A percentile compares a stretch with the other conserved stretches of the same genome.
Conservation (phyloP, 257 asterid genomes). For the Ocimum tenuiflorum region DNA sequence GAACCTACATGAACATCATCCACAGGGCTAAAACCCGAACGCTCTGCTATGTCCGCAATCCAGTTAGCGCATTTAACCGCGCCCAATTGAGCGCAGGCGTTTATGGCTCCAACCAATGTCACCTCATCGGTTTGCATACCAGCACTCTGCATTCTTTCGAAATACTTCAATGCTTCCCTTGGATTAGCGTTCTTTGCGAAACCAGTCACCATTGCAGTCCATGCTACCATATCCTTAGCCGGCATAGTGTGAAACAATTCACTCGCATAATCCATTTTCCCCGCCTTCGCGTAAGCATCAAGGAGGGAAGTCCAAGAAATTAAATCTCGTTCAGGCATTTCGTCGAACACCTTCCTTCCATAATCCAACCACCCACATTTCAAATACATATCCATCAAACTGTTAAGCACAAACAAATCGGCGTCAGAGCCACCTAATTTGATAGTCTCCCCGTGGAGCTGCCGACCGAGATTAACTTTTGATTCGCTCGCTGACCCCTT, state of each 20-base stretch:
- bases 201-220: constrained; percentile 88
- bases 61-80: constrained; percentile 48
- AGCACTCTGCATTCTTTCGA: constrained; percentile 51
- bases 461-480: constrained; percentile 42
- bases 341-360: constrained; percentile 67
- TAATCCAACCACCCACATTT: constrained; percentile 52
- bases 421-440: constrained; percentile 59
- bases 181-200: constrained; percentile 65
- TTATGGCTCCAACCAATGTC: constrained; percentile 54
- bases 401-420: constrained; percentile 55
- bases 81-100: constrained; percentile 80
- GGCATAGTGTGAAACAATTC: constrained; percentile 50
- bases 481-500: constrained; percentile 39
- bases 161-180: constrained; percentile 55
- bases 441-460: constrained; percentile 57
- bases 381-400: constrained; percentile 56
- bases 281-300: constrained; percentile 53
- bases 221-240: constrained; percentile 65
- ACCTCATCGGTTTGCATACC: constrained; percentile 63
- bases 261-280: constrained; percentile 46
- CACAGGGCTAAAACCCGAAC: constrained; percentile 38
- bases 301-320: constrained; percentile 62
- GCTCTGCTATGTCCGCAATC: constrained; percentile 49
- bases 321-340: constrained; percentile 63
- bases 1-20: constrained; percentile 53